phyloP scores from a whole-genome alignment of 2,329 filamentous ascomycete species.

The Penicillium thymicola region DNA sequence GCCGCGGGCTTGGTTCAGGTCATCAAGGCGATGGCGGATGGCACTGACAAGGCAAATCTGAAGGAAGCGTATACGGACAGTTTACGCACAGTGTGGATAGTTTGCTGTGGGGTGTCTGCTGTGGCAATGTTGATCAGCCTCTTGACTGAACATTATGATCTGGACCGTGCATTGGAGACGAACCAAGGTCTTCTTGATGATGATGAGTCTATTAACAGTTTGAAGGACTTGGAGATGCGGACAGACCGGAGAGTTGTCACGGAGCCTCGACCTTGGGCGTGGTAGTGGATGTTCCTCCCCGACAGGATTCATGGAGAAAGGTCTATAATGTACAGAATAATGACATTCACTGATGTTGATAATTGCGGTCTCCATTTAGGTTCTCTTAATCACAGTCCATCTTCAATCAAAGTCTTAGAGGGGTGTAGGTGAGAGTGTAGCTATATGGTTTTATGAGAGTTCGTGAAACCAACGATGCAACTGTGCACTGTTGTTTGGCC shows the following conservation, averaged over 20 bases:
- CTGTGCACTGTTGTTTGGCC: background rate
- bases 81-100: constrained; percentile 55
- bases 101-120: constrained; percentile 53
- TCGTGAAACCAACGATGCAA: background rate
- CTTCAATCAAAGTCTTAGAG: constrained; percentile 12
- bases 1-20: constrained; percentile 58
- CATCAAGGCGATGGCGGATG: constrained; percentile 53
- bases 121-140: constrained; percentile 52
- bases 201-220: constrained; percentile 2
- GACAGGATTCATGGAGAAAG: background rate
- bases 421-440: background rate
- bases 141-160: constrained; percentile 50
- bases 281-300: background rate
- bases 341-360: background rate
- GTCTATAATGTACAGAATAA: constrained; percentile 8
- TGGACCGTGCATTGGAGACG: constrained; percentile 40
- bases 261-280: constrained; percentile 14
- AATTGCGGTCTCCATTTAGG: background rate
- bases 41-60: constrained; percentile 42
- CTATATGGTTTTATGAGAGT: background rate
- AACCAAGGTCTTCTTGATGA: constrained; percentile 22
- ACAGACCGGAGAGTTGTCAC: background rate
- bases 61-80: constrained; percentile 55
- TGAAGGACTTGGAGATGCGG: constrained; percentile 19
- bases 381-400: constrained; percentile 6